Percentiles rank a stretch among this genome's conserved stretches.
Evolutionary conservation across 1,284 basidiomycete species (phyloP).

Genomic region (Microbotryum lychnidis-dioicae): DNA sequence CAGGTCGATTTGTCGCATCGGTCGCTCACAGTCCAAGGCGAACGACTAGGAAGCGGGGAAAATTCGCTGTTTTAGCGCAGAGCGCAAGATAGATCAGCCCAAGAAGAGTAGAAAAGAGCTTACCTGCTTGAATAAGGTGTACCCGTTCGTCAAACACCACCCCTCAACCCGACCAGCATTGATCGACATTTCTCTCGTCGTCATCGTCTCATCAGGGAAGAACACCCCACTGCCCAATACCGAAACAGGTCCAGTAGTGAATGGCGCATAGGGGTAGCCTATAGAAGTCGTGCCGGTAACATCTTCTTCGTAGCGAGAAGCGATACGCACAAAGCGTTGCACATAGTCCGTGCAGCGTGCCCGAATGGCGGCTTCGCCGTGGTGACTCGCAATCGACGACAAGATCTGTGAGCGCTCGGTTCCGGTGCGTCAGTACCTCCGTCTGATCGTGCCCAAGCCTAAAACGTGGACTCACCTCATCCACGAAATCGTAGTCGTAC

Average conservation of each 20-base stretch:
- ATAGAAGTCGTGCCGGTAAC: constrained; percentile 56
- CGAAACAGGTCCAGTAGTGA: constrained; percentile 34
- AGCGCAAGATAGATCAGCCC: background rate
- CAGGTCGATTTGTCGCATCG: constrained; percentile 60
- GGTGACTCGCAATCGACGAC: constrained; percentile 62
- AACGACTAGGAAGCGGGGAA: constrained; percentile 48
- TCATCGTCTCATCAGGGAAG: constrained; percentile 56
- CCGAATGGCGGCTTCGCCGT: constrained; percentile 68
- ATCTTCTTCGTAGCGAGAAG: constrained; percentile 70
- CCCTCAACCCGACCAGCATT: constrained; percentile 69
- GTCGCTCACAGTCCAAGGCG: constrained; percentile 35
- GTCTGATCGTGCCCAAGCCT: background rate
- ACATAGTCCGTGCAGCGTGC: constrained; percentile 69
- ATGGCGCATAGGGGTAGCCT: constrained; percentile 50
- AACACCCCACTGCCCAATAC: constrained; percentile 59
- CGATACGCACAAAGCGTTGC: constrained; percentile 61
- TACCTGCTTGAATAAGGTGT: constrained; percentile 55
- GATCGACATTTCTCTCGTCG: constrained; percentile 54
- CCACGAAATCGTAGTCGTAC: constrained; percentile 76
- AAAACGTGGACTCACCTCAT: constrained; percentile 58
- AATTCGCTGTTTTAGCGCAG: background rate
- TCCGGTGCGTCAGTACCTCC: constrained; percentile 12
- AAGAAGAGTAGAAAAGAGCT: constrained; percentile 29
- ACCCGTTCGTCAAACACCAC: constrained; percentile 62
- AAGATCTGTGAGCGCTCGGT: constrained; percentile 47